Conservation (phyloP, 225 moss, liverwort and hornwort genomes). For the Polytrichum commune region DNA sequence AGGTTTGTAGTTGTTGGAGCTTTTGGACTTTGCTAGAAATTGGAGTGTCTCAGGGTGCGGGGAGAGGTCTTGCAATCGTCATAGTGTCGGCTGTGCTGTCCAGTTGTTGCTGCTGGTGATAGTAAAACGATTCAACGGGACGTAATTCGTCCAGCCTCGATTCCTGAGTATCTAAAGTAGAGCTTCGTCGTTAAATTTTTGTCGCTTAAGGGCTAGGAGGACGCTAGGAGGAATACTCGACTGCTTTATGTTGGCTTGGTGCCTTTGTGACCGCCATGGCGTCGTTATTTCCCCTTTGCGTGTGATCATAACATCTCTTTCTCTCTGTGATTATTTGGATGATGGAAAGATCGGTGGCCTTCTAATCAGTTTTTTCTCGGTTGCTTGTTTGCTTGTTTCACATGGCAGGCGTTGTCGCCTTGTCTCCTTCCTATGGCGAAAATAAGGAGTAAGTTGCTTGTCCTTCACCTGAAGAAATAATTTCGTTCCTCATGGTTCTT, state of each 20-base stretch:
- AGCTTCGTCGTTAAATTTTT: slow-evolving; percentile 5
- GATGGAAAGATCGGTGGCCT: slow-evolving; percentile 16
- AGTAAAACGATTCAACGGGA: slow-evolving; percentile 11
- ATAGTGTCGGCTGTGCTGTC: slow-evolving; percentile 8
- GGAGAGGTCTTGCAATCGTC: slow-evolving; percentile 25
- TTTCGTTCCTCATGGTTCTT: slow-evolving; percentile 2
- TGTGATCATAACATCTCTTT: slow-evolving; percentile 7
- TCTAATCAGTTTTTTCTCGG: slow-evolving; percentile 31
- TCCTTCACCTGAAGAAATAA: slow-evolving; percentile 8
- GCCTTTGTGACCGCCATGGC: slow-evolving; percentile 7
- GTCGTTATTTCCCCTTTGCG: slow-evolving; percentile 12
- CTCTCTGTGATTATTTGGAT: slow-evolving; percentile 6
- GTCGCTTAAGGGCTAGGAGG: slow-evolving; percentile 5
- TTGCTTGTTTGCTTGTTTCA: slow-evolving; percentile 19
- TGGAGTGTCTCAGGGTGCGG: slow-evolving; percentile 17
- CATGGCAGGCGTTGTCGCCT: slow-evolving; percentile 42
- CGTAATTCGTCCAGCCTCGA: slow-evolving; percentile 30
- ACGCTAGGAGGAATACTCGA: slow-evolving; percentile 10
- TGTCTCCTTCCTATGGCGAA: slow-evolving; percentile 50
- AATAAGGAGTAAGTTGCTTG: slow-evolving; percentile 43
- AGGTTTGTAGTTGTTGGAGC: slow-evolving; percentile 27
- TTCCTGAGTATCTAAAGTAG: slow-evolving; percentile 7
- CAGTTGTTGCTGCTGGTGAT: slow-evolving; percentile 5
- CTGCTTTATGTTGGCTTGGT: slow-evolving; percentile 5
- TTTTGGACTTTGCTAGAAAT: slow-evolving; percentile 32